Evolutionary conservation across 1,284 basidiomycete genomes (phyloP).

Genomic region (Puccinia horiana): DNA sequence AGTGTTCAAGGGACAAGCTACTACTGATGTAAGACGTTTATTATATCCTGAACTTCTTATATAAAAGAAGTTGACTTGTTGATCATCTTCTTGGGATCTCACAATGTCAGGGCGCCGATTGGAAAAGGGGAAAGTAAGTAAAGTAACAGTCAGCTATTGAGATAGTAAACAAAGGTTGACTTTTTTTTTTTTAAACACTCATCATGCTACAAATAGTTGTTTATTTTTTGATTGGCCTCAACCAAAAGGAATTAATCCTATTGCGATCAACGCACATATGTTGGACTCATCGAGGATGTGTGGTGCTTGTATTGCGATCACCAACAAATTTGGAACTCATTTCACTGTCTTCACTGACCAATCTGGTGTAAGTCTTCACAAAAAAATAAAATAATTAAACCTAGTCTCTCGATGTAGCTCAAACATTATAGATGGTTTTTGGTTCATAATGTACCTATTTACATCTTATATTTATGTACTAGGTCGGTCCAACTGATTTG

Average conservation of each 20-base stretch:
- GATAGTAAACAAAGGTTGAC: background rate
- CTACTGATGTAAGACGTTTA: background rate
- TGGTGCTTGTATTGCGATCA: constrained; percentile 20
- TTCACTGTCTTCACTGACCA: constrained; percentile 9
- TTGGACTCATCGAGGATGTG: constrained; percentile 19
- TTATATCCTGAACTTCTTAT: background rate
- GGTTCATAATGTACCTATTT: background rate
- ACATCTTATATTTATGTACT: background rate
- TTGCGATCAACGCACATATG: constrained; percentile 25
- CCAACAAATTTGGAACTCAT: background rate
- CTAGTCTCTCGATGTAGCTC: background rate
- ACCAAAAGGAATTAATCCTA: background rate
- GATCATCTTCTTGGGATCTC: background rate
- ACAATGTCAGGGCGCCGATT: background rate
- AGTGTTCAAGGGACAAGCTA: constrained; percentile 18
- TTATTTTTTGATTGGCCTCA: constrained; percentile 16
- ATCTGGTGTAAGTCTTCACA: background rate
- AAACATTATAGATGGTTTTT: background rate
- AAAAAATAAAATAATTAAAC: too few species aligned
- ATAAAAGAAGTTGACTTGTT: background rate
- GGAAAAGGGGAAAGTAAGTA: constrained; percentile 15
- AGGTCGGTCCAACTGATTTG: background rate
- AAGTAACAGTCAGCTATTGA: background rate
- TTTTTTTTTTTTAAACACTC: background rate
- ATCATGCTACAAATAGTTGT: constrained; percentile 11